These are phyloP conservation scores for Lachnum nothofagi DNA, from an alignment of 2,329 filamentous ascomycete genomes.

Conservation along the genomic window DNA sequence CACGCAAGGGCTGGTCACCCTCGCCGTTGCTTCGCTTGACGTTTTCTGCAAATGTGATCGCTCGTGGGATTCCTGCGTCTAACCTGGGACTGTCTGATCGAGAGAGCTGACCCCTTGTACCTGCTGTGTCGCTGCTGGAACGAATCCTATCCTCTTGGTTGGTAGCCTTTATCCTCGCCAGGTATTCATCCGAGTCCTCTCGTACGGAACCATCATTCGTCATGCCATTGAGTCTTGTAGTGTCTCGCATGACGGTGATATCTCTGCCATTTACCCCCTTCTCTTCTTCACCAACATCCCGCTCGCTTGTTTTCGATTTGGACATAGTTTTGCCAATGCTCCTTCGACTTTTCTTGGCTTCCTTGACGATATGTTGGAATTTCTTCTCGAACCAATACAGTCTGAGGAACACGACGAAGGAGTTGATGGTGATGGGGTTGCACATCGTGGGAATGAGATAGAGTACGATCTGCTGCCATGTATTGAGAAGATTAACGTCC, in stretches of 20 bases:
- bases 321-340: conserved; percentile 60
- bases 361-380: conserved; percentile 76
- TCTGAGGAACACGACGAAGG: conserved; percentile 82
- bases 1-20: conserved; percentile 44
- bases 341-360: conserved; percentile 62
- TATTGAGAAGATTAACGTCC: conserved; percentile 61
- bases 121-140: conserved; percentile 16
- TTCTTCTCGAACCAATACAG: conserved; percentile 98
- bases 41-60: conserved; percentile 61
- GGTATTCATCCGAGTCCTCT: conserved; percentile 10
- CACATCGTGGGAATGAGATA: conserved; percentile 67
- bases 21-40: conserved; percentile 56
- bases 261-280: conserved; percentile 59
- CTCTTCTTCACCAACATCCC: conserved; percentile 39
- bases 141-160: conserved; percentile 16
- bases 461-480: conserved; percentile 68
- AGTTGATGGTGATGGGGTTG: conserved; percentile 80
- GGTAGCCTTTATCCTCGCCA: conserved; percentile 17
- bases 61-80: conserved; percentile 4
- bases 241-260: conserved; percentile 61
- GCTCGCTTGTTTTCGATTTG: conserved; percentile 44
- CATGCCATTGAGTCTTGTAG: conserved; percentile 46
- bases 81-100: conserved; percentile 12
- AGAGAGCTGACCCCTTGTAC: conserved; percentile 15
- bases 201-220: conserved; percentile 55